These are phyloP conservation scores for Gamsiella multidivaricata DNA, from an alignment of 192 early-diverging fungal genomes.

Conservation along the genomic window DNA sequence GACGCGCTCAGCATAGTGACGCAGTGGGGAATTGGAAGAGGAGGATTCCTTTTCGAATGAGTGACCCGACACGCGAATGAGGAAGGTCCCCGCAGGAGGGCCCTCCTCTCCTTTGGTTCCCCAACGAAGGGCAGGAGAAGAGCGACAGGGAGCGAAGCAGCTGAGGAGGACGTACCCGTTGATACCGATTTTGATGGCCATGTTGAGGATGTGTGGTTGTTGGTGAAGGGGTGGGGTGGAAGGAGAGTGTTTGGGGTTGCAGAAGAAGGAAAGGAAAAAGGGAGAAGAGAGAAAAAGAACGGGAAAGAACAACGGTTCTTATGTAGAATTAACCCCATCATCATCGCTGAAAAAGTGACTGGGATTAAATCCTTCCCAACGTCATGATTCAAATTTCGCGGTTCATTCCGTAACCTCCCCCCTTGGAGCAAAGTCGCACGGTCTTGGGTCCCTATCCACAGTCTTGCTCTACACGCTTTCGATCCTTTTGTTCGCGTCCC, in stretches of 20 bases:
- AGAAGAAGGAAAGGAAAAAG: slow-evolving; percentile 23
- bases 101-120: too few relatives aligned
- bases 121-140: too few relatives aligned
- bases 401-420: not conserved
- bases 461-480: not conserved
- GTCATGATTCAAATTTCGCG: slow-evolving; percentile 20
- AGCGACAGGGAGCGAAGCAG: not conserved
- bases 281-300: slow-evolving; percentile 11
- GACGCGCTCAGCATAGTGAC: not conserved
- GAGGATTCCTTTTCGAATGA: not conserved
- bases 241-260: slow-evolving; percentile 19
- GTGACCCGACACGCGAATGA: too few relatives aligned
- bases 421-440: too few relatives aligned
- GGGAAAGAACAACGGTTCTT: not conserved
- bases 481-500: not conserved
- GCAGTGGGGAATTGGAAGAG: not conserved
- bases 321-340: too few relatives aligned
- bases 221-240: slow-evolving; percentile 1
- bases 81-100: too few relatives aligned
- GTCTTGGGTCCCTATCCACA: not conserved
- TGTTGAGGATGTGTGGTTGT: slow-evolving; percentile 14
- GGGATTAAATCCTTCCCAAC: too few relatives aligned
- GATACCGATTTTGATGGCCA: slow-evolving; percentile 53
- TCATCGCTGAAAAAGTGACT: too few relatives aligned
- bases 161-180: slow-evolving; percentile 42